Conservation (phyloP, 139 green algal genomes). For the Picochlorum costavermella region DNA sequence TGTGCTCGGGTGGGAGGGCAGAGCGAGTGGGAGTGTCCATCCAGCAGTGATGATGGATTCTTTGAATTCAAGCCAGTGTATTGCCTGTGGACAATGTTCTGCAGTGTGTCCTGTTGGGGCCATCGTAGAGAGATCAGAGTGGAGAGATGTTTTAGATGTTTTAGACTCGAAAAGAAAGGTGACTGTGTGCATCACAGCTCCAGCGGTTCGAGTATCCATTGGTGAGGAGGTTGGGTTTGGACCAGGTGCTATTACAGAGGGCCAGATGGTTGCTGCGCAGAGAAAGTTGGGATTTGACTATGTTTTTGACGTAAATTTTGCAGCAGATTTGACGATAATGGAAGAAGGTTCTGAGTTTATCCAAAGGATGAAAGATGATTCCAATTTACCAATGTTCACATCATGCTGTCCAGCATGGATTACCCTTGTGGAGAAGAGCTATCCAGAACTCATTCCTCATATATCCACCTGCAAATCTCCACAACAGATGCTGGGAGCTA, state of each 20-base stretch:
- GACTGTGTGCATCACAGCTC: constrained; percentile 43
- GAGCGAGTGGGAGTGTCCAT: constrained; percentile 23
- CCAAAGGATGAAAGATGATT: constrained; percentile 18
- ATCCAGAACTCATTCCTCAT: constrained; percentile 61
- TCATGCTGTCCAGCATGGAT: constrained; percentile 55
- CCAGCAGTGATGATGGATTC: constrained; percentile 16
- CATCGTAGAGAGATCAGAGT: constrained; percentile 31
- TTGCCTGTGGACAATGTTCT: constrained; percentile 40
- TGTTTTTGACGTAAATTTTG: constrained; percentile 44
- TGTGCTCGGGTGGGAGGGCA: constrained; percentile 35
- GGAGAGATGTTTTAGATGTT: constrained; percentile 29
- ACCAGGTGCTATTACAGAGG: constrained; percentile 28
- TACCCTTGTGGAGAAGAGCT: constrained; percentile 50
- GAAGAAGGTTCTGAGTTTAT: constrained; percentile 60
- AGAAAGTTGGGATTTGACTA: constrained; percentile 51
- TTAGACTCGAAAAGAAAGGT: constrained; percentile 40
- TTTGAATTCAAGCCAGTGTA: constrained; percentile 24
- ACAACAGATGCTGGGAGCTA: constrained; percentile 55
- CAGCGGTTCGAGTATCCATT: constrained; percentile 52
- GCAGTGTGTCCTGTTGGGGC: constrained; percentile 38
- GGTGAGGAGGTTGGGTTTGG: constrained; percentile 41
- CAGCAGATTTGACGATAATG: constrained; percentile 67
- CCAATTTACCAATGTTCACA: constrained; percentile 59
- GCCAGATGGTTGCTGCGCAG: constrained; percentile 46
- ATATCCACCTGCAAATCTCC: constrained; percentile 54